These are phyloP conservation scores for Coemansia sp. DNA, from an alignment of 192 early-diverging fungal species.

Conservation along the genomic window DNA sequence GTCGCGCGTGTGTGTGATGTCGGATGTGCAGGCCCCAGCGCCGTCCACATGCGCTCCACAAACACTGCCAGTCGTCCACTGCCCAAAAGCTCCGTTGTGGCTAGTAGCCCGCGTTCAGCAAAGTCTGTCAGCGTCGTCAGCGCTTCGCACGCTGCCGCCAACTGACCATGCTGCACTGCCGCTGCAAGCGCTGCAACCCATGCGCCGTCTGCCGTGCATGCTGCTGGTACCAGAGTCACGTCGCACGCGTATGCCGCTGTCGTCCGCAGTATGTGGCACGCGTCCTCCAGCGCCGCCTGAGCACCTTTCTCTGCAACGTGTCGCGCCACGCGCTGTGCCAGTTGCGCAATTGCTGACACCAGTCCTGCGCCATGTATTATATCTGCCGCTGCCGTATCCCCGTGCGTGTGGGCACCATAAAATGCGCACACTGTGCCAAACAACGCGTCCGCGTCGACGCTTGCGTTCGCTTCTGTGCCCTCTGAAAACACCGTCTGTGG, in stretches of 20 bases:
- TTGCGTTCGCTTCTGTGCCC: background rate
- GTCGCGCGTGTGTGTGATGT: constrained; percentile 62
- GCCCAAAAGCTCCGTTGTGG: background rate
- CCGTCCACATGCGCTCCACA: constrained; percentile 63
- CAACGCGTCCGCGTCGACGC: constrained; percentile 2
- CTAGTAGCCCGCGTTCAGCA: constrained; percentile 22
- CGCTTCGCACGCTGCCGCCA: constrained; percentile 18
- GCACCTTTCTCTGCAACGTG: background rate
- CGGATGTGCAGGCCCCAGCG: constrained; percentile 57
- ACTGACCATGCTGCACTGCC: constrained; percentile 12
- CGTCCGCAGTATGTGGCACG: constrained; percentile 35
- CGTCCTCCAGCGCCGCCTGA: constrained; percentile 30
- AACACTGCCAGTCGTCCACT: constrained; percentile 11
- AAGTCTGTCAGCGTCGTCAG: constrained; percentile 32
- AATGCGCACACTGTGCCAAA: constrained; percentile 29
- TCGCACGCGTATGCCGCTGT: constrained; percentile 27
- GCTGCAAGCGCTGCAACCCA: constrained; percentile 35
- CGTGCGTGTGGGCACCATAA: constrained; percentile 16
- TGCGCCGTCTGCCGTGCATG: constrained; percentile 14
- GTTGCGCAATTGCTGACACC: constrained; percentile 21
- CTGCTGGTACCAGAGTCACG: constrained; percentile 7
- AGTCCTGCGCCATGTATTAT: constrained; percentile 35
- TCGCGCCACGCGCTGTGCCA: constrained; percentile 12
- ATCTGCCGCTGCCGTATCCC: background rate
- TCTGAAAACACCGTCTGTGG: constrained; percentile 31